Evolutionary conservation across 148 eudicot species (phyloP).

Genomic region (Amaranthus palmeri): DNA sequence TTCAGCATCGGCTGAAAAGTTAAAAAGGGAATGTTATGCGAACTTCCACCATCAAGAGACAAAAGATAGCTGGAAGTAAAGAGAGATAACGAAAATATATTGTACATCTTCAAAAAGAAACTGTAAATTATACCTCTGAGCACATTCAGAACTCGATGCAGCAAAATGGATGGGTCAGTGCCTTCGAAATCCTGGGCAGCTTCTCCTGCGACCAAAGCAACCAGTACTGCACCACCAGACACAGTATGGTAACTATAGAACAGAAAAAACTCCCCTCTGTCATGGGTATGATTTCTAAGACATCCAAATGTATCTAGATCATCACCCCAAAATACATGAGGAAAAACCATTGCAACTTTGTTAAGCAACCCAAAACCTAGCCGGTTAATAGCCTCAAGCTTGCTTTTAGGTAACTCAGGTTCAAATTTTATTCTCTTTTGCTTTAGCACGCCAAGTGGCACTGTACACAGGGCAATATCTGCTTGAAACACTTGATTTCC

Average conservation of each 20-base stretch:
- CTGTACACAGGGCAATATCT: conserved; percentile 77
- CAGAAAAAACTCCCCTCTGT: conserved; percentile 76
- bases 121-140: conserved; percentile 60
- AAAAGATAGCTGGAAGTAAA: not conserved
- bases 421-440: conserved; percentile 54
- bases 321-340: conserved; percentile 85
- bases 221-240: conserved; percentile 80
- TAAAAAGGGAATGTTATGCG: not conserved
- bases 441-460: conserved; percentile 89
- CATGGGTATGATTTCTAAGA: conserved; percentile 50
- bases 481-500: conserved; percentile 77
- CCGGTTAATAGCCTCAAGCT: conserved; percentile 74
- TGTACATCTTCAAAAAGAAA: not conserved
- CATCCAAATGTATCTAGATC: conserved; percentile 90
- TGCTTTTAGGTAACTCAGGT: conserved; percentile 71
- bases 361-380: conserved; percentile 92
- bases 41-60: not conserved
- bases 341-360: conserved; percentile 92
- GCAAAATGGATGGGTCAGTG: conserved; percentile 50
- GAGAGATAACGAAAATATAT: not conserved
- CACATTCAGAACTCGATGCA: conserved; percentile 64
- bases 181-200: conserved; percentile 72
- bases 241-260: conserved; percentile 92
- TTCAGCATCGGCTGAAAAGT: not conserved
- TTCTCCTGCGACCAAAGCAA: conserved; percentile 84